Conservation (phyloP, 1,139 yeast species). For the Hemisphaericaspora subhashii region DNA sequence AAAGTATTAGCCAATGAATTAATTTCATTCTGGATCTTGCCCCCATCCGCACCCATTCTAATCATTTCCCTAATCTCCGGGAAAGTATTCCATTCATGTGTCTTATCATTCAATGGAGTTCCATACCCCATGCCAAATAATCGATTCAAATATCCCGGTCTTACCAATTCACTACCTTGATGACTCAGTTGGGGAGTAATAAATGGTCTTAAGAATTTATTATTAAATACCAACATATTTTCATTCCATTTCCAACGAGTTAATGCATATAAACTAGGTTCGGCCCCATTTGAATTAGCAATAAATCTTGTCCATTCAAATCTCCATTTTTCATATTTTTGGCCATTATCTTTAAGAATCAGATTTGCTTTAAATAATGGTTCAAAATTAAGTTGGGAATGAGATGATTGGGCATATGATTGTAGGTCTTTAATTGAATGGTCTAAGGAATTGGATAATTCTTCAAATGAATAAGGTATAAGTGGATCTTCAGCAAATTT, state of each 20-base stretch:
- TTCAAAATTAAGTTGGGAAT: constrained; percentile 27
- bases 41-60: constrained; percentile 47
- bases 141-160: constrained; percentile 69
- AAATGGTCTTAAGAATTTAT: constrained; percentile 39
- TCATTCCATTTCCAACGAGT: constrained; percentile 83
- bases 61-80: constrained; percentile 75
- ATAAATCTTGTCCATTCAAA: constrained; percentile 54
- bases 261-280: constrained; percentile 69
- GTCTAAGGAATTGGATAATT: constrained; percentile 47
- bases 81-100: constrained; percentile 63
- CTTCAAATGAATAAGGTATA: constrained; percentile 64
- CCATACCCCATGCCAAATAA: constrained; percentile 70
- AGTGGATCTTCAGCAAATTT: constrained; percentile 71
- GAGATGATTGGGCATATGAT: constrained; percentile 14
- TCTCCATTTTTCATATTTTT: constrained; percentile 42
- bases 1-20: constrained; percentile 44
- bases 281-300: constrained; percentile 42
- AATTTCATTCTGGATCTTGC: constrained; percentile 57
- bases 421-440: constrained; percentile 49
- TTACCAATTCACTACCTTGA: constrained; percentile 16
- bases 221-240: constrained; percentile 57
- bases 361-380: constrained; percentile 26
- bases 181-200: background rate
- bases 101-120: constrained; percentile 42
- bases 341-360: constrained; percentile 23